Evolutionary conservation across 2,329 filamentous ascomycete genomes (phyloP), one percentile per base, ranked within the genome.

Genomic region (Fusarium euwallaceae): DNA sequence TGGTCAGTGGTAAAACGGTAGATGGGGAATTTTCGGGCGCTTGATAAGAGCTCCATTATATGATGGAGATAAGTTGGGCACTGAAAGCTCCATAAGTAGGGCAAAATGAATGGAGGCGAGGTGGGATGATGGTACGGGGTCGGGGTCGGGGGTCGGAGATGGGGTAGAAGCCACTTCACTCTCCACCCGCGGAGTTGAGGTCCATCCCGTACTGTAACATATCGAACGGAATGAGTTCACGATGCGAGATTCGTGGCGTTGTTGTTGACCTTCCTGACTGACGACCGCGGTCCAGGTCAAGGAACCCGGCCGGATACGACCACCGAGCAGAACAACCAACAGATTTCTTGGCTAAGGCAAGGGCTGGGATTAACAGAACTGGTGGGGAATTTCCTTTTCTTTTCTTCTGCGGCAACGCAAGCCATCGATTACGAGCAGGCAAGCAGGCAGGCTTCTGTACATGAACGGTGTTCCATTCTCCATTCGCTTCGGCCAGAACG

Each of bases 381-480:
- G 27, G 48, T 53, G 48, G 48, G 48, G 27, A 53, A 32, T 53
- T 27, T 41, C 10, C 9, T 32, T 32, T n/a, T 32, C 6, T n/a
- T 53, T 53, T 29, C 48, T 53, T 53, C 45, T 51, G 45, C 45
- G 16, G 45, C 39, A 43, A 37, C 27, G 37, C 39, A 20, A 45
- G 43, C 12, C 43, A 45, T 45, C 45, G 14, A 27, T 41, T 51
- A 27, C 45, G 45, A 27, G 22, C 45, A 17, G 11, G 29, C 29
- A 17, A 22, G n/a, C 39, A 43, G 39, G 12, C 67, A 63, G 22
- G 22, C 56, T 53, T 53, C 27, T 53, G 16, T 29, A 53, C 48
- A 53, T 53, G 48, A 43, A 62, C 60, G 32, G 32, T 62, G 32
- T 62, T 48, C 60, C 29, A 51, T 24, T 27, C 20, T 34, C 32